These are phyloP conservation scores for Waltiozyma sp. DNA, from an alignment of 1,139 yeast genomes.

Conservation along the genomic window DNA sequence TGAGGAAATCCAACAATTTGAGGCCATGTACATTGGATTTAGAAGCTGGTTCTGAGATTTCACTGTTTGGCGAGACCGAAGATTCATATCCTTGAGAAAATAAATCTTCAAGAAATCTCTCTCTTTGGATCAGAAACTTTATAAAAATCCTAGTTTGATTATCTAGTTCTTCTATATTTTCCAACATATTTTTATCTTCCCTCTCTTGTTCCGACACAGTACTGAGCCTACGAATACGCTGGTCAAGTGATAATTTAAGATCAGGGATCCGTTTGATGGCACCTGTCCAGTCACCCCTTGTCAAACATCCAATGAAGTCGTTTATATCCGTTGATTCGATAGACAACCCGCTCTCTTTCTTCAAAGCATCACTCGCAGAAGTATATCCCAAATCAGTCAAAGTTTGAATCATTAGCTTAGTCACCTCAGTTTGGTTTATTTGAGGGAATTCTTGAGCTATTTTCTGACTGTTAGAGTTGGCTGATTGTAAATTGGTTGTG, in stretches of 20 bases:
- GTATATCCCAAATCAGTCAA: slow-evolving; percentile 37
- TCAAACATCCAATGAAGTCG: slow-evolving; percentile 28
- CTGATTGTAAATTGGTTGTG: no score
- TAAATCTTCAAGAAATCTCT: slow-evolving; percentile 30
- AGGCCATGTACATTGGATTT: slow-evolving; percentile 26
- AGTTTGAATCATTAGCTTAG: slow-evolving; percentile 38
- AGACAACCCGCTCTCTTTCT: slow-evolving; percentile 28
- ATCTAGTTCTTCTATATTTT: slow-evolving; percentile 18
- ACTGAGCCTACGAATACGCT: not conserved
- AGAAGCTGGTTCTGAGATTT: slow-evolving; percentile 13
- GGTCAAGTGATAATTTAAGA: not conserved
- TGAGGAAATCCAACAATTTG: slow-evolving; percentile 21
- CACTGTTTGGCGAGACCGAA: not conserved
- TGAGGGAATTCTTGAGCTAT: slow-evolving; percentile 10
- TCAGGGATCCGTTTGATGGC: slow-evolving; percentile 16
- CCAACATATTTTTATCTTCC: slow-evolving; percentile 18
- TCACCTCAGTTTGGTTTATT: slow-evolving; percentile 30
- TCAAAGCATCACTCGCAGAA: slow-evolving; percentile 27
- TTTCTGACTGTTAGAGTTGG: not conserved
- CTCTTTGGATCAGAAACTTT: slow-evolving; percentile 25
- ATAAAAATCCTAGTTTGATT: slow-evolving; percentile 14
- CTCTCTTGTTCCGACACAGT: not conserved
- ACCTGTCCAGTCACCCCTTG: slow-evolving; percentile 30
- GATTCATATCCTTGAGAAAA: slow-evolving; percentile 17
- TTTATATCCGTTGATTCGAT: slow-evolving; percentile 32